These are phyloP conservation scores for Nelumbo lutea DNA, from an alignment of 164 flowering plant species.

Conservation along the genomic window DNA sequence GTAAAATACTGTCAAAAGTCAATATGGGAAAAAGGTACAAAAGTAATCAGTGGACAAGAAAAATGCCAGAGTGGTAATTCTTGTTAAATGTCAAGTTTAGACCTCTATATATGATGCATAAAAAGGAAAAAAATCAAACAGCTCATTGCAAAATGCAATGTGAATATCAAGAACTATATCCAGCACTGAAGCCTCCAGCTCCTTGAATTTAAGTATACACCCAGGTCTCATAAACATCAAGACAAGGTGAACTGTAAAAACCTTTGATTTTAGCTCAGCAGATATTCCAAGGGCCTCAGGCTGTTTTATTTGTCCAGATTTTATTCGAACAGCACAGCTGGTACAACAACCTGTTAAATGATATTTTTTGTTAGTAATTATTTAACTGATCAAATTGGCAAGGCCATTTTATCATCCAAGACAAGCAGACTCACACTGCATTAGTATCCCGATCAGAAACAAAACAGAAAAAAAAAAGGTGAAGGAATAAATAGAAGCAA, in stretches of 20 bases:
- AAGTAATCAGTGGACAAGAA: too few species aligned
- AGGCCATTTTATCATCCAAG: not conserved
- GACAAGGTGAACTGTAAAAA: not conserved
- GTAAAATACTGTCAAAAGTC: too few species aligned
- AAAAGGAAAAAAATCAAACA: not conserved
- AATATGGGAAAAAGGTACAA: too few species aligned
- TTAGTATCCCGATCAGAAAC: not conserved
- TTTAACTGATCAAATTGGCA: not conserved
- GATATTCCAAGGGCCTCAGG: conserved; percentile 98
- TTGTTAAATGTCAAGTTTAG: not conserved
- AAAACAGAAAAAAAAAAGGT: not conserved
- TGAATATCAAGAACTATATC: not conserved
- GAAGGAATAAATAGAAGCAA: not conserved
- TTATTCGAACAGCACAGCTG: conserved; percentile 90
- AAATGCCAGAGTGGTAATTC: too few species aligned
- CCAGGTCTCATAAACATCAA: too few species aligned
- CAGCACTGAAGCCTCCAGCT: not conserved
- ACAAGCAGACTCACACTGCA: not conserved
- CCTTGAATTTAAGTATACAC: not conserved
- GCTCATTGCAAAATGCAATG: not conserved
- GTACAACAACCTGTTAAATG: conserved; percentile 78
- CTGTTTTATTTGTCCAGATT: conserved; percentile 84
- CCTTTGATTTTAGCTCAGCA: conserved; percentile 80
- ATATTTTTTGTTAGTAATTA: not conserved
- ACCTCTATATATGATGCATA: not conserved